These are phyloP conservation scores for Aspergillus amoenus DNA, from an alignment of 2,329 filamentous ascomycete genomes.

Conservation along the genomic window DNA sequence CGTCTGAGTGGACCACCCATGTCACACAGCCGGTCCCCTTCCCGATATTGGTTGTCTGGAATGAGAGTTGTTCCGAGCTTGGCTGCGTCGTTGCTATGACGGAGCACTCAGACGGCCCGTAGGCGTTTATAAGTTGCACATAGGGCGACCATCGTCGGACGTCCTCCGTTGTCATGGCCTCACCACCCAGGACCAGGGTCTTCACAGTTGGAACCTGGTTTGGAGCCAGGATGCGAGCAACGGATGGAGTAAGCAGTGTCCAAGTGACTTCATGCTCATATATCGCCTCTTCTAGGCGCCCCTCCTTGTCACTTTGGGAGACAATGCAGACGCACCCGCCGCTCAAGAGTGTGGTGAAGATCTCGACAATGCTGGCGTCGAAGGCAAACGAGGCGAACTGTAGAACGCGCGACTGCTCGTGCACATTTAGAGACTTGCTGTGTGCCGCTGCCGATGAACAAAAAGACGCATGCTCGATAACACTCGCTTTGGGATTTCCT, in stretches of 20 bases:
- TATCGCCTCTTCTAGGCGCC: not conserved
- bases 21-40: not conserved
- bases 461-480: not conserved
- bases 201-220: not conserved
- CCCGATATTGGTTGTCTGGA: not conserved
- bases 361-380: not conserved
- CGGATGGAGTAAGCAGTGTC: not conserved
- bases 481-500: not conserved
- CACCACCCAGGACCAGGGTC: not conserved
- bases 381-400: not conserved
- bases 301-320: not conserved
- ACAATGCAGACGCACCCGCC: not conserved
- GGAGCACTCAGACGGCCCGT: not conserved
- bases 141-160: not conserved
- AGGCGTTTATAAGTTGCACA: not conserved
- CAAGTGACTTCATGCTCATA: not conserved
- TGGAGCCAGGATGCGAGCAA: not conserved
- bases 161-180: not conserved
- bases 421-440: not conserved
- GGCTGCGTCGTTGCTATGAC: not conserved
- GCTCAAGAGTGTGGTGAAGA: not conserved
- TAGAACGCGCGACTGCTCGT: not conserved
- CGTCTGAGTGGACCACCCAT: not conserved
- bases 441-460: not conserved
- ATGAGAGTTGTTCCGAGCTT: not conserved